phyloP scores from a whole-genome alignment of 306 rosid species.

The Casuarina equisetifolia region DNA sequence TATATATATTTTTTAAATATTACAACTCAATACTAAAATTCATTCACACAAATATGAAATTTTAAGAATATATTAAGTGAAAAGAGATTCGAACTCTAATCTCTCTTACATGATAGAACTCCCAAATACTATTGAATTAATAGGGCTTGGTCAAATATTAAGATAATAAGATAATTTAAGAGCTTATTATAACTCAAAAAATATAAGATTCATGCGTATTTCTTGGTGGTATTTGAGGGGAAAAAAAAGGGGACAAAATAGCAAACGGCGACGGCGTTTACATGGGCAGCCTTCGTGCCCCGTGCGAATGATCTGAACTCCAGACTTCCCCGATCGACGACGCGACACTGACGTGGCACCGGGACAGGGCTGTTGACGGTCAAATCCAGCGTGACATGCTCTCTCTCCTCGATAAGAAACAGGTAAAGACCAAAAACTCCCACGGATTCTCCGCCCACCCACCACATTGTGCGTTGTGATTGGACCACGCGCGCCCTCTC shows the following conservation, averaged over 20 bases:
- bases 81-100: no score
- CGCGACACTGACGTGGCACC: background rate
- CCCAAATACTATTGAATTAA: no score
- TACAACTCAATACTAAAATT: no score
- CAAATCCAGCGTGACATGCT: constrained; percentile 31
- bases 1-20: no score
- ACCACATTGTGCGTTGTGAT: constrained; percentile 33
- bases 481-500: constrained; percentile 32
- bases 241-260: background rate
- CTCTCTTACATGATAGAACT: no score
- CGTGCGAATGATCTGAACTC: background rate
- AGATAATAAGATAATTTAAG: no score
- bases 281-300: background rate
- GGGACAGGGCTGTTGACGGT: constrained; percentile 26
- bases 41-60: no score
- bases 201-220: no score
- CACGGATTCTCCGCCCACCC: constrained; percentile 42
- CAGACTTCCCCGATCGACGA: background rate
- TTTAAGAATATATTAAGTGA: no score
- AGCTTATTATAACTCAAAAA: no score
- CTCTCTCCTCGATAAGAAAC: background rate
- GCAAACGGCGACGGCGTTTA: background rate
- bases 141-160: no score
- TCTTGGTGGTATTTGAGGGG: no score
- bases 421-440: constrained; percentile 13